Evolutionary conservation across 306 rosid genomes (phyloP).

Genomic region (Glycyrrhiza uralensis): DNA sequence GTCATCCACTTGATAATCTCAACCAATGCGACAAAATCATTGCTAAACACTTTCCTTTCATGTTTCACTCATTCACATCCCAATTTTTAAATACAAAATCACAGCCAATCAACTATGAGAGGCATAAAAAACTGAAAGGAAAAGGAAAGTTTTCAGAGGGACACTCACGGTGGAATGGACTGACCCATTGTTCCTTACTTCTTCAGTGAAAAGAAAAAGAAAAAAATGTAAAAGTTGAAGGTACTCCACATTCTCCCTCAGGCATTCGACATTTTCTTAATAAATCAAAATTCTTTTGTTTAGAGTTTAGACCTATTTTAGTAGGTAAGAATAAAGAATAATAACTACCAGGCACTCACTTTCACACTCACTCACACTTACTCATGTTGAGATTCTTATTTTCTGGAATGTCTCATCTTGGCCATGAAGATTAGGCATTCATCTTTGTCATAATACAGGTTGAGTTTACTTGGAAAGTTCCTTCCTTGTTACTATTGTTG

Average conservation of each 20-base stretch:
- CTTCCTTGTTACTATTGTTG: background rate
- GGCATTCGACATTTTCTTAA: slow-evolving; percentile 23
- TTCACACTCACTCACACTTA: slow-evolving; percentile 5
- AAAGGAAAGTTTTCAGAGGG: background rate
- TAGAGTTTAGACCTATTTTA: background rate
- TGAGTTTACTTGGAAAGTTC: slow-evolving; percentile 19
- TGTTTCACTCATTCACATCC: background rate
- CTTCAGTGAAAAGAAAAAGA: slow-evolving; percentile 8
- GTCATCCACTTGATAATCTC: background rate
- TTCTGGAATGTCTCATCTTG: slow-evolving; percentile 14
- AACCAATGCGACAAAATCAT: slow-evolving; percentile 19
- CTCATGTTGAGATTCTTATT: slow-evolving; percentile 14
- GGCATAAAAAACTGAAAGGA: background rate
- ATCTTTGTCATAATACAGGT: background rate
- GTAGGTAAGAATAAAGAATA: slow-evolving; percentile 7
- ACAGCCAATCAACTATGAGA: background rate
- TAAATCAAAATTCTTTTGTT: background rate
- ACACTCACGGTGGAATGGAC: slow-evolving; percentile 11
- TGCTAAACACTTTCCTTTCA: background rate
- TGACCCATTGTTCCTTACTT: slow-evolving; percentile 12
- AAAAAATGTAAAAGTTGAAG: slow-evolving; percentile 13
- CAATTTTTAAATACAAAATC: slow-evolving; percentile 2
- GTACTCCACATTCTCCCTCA: background rate
- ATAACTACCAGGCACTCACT: background rate
- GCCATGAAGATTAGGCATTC: background rate